A percentile compares a stretch with the other conserved stretches of the same genome.
Evolutionary conservation across 176 grass and related monocot species (phyloP).

Genomic region (Rhynchospora pubera): DNA sequence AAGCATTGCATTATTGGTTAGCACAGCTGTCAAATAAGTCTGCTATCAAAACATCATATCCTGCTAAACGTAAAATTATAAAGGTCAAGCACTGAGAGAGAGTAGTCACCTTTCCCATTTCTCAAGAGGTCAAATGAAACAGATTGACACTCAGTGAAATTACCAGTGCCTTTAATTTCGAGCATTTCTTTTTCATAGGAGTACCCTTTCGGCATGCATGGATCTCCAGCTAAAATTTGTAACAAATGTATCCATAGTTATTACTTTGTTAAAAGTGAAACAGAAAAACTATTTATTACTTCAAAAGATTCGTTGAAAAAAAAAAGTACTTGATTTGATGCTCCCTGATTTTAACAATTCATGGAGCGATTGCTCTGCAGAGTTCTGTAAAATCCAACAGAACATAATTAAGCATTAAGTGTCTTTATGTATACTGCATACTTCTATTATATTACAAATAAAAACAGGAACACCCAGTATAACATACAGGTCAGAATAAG

Average conservation of each 20-base stretch:
- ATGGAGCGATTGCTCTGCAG: conserved; percentile 47
- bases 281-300: neutral
- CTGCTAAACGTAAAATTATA: neutral
- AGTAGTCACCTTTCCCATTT: conserved; percentile 53
- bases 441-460: neutral
- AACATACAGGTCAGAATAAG: neutral
- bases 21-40: neutral
- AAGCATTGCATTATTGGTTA: neutral
- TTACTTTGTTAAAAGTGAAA: conserved; percentile 9
- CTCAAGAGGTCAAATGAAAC: conserved; percentile 43
- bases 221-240: conserved; percentile 39
- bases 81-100: neutral
- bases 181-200: conserved; percentile 32
- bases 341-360: conserved; percentile 58
- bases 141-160: conserved; percentile 55
- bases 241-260: neutral
- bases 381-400: conserved; percentile 47
- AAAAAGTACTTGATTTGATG: conserved; percentile 28
- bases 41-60: neutral
- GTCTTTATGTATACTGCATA: neutral
- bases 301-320: neutral
- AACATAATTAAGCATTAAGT: neutral
- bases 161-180: conserved; percentile 43
- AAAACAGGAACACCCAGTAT: neutral
- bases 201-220: conserved; percentile 73